Conservation (phyloP, 2,329 filamentous ascomycete genomes). For the Pseudogymnoascus sp. region DNA sequence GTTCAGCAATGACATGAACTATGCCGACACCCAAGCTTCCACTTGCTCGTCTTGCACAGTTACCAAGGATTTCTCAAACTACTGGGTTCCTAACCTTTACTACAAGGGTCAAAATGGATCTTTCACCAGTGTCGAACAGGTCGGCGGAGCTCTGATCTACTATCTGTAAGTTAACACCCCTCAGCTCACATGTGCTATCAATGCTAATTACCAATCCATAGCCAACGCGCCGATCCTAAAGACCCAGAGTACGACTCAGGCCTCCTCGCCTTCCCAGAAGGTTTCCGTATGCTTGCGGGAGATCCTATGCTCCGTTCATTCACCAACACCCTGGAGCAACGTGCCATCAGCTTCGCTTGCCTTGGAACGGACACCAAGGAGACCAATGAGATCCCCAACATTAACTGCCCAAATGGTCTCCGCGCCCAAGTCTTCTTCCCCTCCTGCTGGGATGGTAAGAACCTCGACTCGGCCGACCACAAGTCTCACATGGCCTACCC, state of each 20-base stretch:
- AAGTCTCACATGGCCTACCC: slow-evolving; percentile 51
- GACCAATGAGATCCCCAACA: slow-evolving; percentile 45
- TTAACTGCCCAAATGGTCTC: slow-evolving; percentile 45
- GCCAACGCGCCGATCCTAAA: slow-evolving; percentile 35
- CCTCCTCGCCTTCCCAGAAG: slow-evolving; percentile 52
- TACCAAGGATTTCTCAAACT: slow-evolving; percentile 55
- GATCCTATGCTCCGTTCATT: slow-evolving; percentile 45
- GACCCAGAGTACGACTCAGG: slow-evolving; percentile 37
- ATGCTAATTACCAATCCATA: slow-evolving; percentile 13
- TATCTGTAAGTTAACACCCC: slow-evolving; percentile 37
- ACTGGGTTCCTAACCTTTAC: slow-evolving; percentile 60
- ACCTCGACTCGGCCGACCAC: slow-evolving; percentile 48
- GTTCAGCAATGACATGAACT: slow-evolving; percentile 49
- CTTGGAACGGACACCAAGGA: slow-evolving; percentile 40
- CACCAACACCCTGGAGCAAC: slow-evolving; percentile 37
- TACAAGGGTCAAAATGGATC: slow-evolving; percentile 47
- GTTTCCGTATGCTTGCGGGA: slow-evolving; percentile 61
- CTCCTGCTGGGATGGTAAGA: slow-evolving; percentile 55
- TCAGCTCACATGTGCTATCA: background rate
- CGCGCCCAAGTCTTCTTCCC: slow-evolving; percentile 52
- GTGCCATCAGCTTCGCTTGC: slow-evolving; percentile 50
- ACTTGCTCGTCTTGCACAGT: slow-evolving; percentile 61
- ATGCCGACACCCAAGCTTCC: slow-evolving; percentile 43
- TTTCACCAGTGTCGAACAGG: slow-evolving; percentile 39
- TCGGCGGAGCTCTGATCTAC: slow-evolving; percentile 49